These are phyloP conservation scores for Strobilomyces dryophilus DNA, from an alignment of 768 basidiomycete species.

Conservation along the genomic window DNA sequence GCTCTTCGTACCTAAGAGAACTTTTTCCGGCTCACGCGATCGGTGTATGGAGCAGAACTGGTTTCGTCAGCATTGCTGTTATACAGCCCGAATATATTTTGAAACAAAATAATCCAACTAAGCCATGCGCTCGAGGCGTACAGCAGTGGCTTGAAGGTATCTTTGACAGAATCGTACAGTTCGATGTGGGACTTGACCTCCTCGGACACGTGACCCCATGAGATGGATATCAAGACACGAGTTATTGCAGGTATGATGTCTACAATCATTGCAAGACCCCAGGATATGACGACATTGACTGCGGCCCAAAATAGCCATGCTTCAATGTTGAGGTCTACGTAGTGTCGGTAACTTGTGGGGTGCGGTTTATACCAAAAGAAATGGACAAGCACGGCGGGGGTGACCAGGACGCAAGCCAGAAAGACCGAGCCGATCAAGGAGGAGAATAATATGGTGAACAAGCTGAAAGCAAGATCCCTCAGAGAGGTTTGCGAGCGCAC, in stretches of 20 bases:
- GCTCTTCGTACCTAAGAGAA: not conserved
- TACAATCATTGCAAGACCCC: constrained; percentile 71
- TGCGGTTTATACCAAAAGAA: constrained; percentile 68
- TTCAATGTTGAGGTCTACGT: constrained; percentile 60
- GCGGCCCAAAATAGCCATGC: constrained; percentile 85
- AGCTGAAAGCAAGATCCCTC: constrained; percentile 32
- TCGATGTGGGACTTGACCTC: constrained; percentile 61
- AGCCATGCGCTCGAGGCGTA: constrained; percentile 69
- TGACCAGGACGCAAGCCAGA: constrained; percentile 55
- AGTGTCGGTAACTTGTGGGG: constrained; percentile 51
- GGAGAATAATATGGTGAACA: constrained; percentile 61
- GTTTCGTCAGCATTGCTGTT: constrained; percentile 31
- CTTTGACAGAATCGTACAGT: constrained; percentile 66
- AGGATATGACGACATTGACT: constrained; percentile 71
- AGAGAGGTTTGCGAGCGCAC: not conserved
- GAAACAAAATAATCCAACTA: constrained; percentile 75
- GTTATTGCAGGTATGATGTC: constrained; percentile 60
- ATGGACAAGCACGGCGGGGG: constrained; percentile 60
- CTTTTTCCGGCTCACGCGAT: constrained; percentile 36
- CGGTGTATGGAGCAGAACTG: constrained; percentile 61
- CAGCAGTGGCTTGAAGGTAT: constrained; percentile 64
- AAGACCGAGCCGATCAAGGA: constrained; percentile 70
- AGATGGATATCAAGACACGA: constrained; percentile 48
- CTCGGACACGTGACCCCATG: constrained; percentile 79
- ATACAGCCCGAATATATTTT: constrained; percentile 58